A percentile compares a stretch with the other conserved stretches of the same genome.
Conservation (phyloP, 164 flowering plant species). For the Magnolia sinica region DNA sequence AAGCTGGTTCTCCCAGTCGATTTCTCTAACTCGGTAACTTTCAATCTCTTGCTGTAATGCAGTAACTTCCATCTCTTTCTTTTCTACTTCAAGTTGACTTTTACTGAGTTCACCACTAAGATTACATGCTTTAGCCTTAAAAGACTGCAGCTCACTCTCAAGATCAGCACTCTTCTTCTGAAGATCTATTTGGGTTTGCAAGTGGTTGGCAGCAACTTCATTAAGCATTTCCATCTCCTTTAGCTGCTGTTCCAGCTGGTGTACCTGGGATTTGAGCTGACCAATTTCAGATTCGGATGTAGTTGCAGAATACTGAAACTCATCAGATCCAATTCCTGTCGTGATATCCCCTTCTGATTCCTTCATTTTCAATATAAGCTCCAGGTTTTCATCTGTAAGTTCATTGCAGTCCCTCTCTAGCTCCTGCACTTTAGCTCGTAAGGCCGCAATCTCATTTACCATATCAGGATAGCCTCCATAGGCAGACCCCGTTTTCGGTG, state of each 20-base stretch:
- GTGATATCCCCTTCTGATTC: conserved; percentile 26
- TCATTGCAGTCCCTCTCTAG: conserved; percentile 65
- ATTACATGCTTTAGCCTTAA: conserved; percentile 30
- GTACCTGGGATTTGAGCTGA: conserved; percentile 22
- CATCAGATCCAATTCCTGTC: conserved; percentile 12
- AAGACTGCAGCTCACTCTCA: conserved; percentile 39
- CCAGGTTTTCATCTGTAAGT: conserved; percentile 59
- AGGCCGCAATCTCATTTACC: conserved; percentile 29
- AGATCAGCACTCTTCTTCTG: conserved; percentile 35
- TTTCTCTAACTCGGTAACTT: conserved; percentile 21
- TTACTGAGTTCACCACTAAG: conserved; percentile 35
- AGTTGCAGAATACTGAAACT: not conserved
- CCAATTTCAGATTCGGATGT: conserved; percentile 27
- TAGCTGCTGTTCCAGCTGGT: conserved; percentile 27
- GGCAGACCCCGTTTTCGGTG: conserved; percentile 13
- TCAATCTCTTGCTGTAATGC: conserved; percentile 29
- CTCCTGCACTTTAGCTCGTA: conserved; percentile 49
- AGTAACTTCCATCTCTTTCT: conserved; percentile 23
- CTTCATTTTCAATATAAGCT: conserved; percentile 47
- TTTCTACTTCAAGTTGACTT: conserved; percentile 20
- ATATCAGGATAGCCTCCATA: conserved; percentile 23
- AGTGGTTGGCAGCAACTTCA: conserved; percentile 14
- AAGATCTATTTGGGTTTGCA: conserved; percentile 24
- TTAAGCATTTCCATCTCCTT: conserved; percentile 20
- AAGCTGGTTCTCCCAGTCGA: conserved; percentile 11